These are phyloP conservation scores for Quercus dentata DNA, from an alignment of 306 rosid genomes.

Conservation along the genomic window DNA sequence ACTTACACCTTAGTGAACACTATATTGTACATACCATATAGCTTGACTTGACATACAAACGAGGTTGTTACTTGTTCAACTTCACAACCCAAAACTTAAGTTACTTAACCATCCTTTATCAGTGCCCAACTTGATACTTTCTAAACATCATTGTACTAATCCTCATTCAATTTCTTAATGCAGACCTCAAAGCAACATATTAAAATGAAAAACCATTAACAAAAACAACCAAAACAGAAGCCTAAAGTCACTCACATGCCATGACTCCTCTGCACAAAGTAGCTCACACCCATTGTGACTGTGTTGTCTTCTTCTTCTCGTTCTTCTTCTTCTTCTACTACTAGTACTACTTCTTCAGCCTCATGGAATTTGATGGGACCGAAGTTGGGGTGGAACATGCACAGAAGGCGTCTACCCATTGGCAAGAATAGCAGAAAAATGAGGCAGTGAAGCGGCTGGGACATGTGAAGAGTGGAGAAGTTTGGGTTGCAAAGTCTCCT, in stretches of 20 bases:
- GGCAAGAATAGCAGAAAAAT: background rate
- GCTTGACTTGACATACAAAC: background rate
- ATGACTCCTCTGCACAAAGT: background rate
- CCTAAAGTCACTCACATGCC: conserved; percentile 8
- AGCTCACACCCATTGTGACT: background rate
- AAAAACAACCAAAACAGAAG: background rate
- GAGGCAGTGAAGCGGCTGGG: background rate
- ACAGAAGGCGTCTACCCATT: background rate
- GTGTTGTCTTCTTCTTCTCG: background rate
- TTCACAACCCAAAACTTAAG: background rate
- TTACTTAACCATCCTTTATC: background rate
- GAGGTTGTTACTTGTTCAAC: background rate
- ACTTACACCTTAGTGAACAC: background rate
- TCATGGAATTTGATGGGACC: background rate
- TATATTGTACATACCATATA: no score
- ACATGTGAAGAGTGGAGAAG: no score
- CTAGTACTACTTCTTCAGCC: background rate
- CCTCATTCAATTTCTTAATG: background rate
- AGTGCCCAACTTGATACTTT: background rate
- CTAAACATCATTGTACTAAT: background rate
- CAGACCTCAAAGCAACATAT: background rate
- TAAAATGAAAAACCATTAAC: background rate
- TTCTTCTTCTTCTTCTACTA: background rate
- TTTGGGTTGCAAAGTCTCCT: no score
- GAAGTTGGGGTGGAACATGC: background rate